Evolutionary conservation across 2,329 filamentous ascomycete species (phyloP), one percentile per base, ranked within the genome.

Genomic region (Rhexocercosporidium sp.): DNA sequence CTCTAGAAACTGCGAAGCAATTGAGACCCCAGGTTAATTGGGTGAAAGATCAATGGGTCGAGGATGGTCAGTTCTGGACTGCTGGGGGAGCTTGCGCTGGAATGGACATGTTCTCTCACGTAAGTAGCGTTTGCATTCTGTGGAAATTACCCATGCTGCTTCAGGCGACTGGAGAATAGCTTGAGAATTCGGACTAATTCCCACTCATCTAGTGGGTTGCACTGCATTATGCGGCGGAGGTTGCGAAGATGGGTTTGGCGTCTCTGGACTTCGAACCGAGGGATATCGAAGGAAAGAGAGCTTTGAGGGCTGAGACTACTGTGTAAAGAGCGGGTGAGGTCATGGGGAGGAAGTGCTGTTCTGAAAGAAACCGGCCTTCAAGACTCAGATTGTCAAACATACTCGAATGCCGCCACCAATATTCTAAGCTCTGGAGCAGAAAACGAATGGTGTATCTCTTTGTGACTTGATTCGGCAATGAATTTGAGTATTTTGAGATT

Each of bases 31-130:
- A 80, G 0, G 81, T 84, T 12, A 78, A 82, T 3, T 84, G 82
- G 82, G 78, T 77, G 0, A 75, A 70, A 31, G 77, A 81, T 22
- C 80, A 83, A 68, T 84, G 82, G 81, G 74, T 83, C 64, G 65
- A 80, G 0, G 81, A 83, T 59, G 79, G 77, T 0, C 82, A 83
- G 44, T 76, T 83, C 34, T 84, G 82, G 82, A 84, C 82, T 2
- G 79, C 78, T 0, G 78, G 78, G 1, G 82, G 82, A 16, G 81
- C 82, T 0, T 72, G 80, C 18, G 81, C 82, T 5, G 82, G 82
- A 0, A 83, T 83, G 74, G 74, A 76, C 66, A 76, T 76, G 74
- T 69, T 76, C 41, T 69, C 72, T 12, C 53, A 71, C 31, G 44
- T 47, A 20, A 47, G 44, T 47, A 9, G 14, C 41, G n/a, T 18